Conservation (phyloP, 164 flowering plant species). For the Piper betle region DNA sequence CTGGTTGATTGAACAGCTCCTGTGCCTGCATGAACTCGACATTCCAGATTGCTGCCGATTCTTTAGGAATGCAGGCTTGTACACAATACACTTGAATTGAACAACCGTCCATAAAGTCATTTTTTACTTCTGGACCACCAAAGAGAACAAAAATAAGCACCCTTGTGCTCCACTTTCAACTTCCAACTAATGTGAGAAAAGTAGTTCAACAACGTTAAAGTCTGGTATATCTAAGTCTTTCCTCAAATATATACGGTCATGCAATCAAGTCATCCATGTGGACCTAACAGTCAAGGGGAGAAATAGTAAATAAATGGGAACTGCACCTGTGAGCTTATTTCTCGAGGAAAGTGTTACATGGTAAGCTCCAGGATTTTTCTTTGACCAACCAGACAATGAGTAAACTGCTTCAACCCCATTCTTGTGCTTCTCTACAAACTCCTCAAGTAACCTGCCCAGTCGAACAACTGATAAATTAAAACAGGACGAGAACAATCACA, state of each 20-base stretch:
- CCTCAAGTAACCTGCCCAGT: constrained; percentile 54
- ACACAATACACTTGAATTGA: constrained; percentile 90
- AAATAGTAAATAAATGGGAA: not conserved
- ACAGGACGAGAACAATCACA: not conserved
- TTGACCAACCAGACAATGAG: constrained; percentile 63
- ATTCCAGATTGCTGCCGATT: constrained; percentile 50
- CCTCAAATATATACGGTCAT: too few species aligned
- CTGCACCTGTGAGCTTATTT: constrained; percentile 56
- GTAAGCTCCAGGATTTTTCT: constrained; percentile 39
- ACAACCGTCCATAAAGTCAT: constrained; percentile 58
- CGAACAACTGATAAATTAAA: not conserved
- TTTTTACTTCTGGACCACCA: constrained; percentile 54
- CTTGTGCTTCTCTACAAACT: constrained; percentile 55
- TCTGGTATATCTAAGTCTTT: not conserved
- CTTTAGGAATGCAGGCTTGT: constrained; percentile 77
- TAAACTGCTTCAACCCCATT: constrained; percentile 50
- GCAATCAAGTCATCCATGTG: not conserved
- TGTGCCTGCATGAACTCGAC: constrained; percentile 23
- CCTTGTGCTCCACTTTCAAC: not conserved
- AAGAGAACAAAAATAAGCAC: not conserved
- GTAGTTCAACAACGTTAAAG: not conserved
- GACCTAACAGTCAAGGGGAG: not conserved
- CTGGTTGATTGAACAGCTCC: constrained; percentile 27
- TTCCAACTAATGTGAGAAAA: not conserved
- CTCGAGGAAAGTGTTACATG: constrained; percentile 55